These are phyloP conservation scores for Haberlea rhodopensis DNA, from an alignment of 257 asterid species.

Conservation along the genomic window DNA sequence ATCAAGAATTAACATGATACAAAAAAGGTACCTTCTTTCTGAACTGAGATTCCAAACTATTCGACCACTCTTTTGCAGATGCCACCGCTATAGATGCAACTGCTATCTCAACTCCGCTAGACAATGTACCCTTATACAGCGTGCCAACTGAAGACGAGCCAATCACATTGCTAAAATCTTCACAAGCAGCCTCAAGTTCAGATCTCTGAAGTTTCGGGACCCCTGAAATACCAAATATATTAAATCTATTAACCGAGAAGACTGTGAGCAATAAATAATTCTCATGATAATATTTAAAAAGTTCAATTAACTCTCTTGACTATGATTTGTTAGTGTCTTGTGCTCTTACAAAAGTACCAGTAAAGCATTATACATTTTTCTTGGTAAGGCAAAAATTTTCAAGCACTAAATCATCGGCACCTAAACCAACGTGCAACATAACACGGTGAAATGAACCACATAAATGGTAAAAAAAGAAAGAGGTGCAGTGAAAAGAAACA, in stretches of 20 bases:
- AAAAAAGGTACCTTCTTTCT: slow-evolving; percentile 61
- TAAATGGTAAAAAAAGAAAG: not conserved
- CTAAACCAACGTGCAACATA: no score
- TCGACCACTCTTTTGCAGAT: slow-evolving; percentile 74
- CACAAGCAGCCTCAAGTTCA: slow-evolving; percentile 85
- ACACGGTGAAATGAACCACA: not conserved
- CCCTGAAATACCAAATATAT: slow-evolving; percentile 42
- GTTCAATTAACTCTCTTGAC: not conserved
- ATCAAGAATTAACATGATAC: not conserved
- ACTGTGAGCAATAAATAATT: not conserved
- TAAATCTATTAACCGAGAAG: not conserved
- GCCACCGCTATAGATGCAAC: slow-evolving; percentile 58
- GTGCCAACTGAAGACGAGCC: slow-evolving; percentile 61
- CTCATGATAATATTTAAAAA: no score
- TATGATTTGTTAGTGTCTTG: not conserved
- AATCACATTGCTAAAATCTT: slow-evolving; percentile 85
- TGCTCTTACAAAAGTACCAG: not conserved
- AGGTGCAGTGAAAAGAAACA: slow-evolving; percentile 4
- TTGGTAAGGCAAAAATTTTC: no score
- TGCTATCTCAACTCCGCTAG: slow-evolving; percentile 87
- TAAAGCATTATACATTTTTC: not conserved
- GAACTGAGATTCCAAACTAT: slow-evolving; percentile 56
- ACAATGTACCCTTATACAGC: slow-evolving; percentile 77
- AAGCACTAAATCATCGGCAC: no score
- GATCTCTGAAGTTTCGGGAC: slow-evolving; percentile 78